Evolutionary conservation across 768 basidiomycete species (phyloP).

Genomic region (Trametes cubensis): DNA sequence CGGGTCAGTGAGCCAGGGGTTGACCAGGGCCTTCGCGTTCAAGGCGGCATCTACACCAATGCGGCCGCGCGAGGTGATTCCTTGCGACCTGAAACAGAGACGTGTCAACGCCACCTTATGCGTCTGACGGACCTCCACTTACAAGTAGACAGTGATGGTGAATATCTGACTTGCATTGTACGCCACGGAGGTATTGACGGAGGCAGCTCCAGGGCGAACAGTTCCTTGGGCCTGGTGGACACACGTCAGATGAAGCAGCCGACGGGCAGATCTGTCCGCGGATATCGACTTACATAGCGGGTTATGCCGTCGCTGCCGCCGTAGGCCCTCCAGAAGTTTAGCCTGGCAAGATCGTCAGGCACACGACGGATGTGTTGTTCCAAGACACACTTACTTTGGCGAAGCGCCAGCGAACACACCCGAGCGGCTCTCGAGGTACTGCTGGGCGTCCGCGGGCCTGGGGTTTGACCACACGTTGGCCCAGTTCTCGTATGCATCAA

Average conservation of each 20-base stretch:
- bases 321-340: slow-evolving; percentile 67
- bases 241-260: not conserved
- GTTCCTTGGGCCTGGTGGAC: slow-evolving; percentile 58
- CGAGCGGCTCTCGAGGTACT: slow-evolving; percentile 53
- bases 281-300: slow-evolving; percentile 45
- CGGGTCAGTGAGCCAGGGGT: slow-evolving; percentile 63
- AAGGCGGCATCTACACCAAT: slow-evolving; percentile 59
- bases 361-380: not conserved
- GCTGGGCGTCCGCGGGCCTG: slow-evolving; percentile 54
- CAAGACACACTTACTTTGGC: slow-evolving; percentile 43
- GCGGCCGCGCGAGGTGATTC: slow-evolving; percentile 63
- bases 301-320: slow-evolving; percentile 47
- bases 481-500: slow-evolving; percentile 73
- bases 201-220: slow-evolving; percentile 60
- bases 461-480: slow-evolving; percentile 57
- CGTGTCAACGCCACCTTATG: slow-evolving; percentile 4
- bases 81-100: slow-evolving; percentile 47
- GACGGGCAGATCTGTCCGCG: not conserved
- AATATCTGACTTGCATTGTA: slow-evolving; percentile 58
- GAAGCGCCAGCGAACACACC: slow-evolving; percentile 62
- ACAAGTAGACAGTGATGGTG: slow-evolving; percentile 66
- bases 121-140: slow-evolving; percentile 20
- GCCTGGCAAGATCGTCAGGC: slow-evolving; percentile 31
- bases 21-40: slow-evolving; percentile 48
- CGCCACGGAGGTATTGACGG: slow-evolving; percentile 49